Base-by-base conservation (phyloP, 495 filamentous ascomycete genomes). In the Hypoxylon fuscum region DNA sequence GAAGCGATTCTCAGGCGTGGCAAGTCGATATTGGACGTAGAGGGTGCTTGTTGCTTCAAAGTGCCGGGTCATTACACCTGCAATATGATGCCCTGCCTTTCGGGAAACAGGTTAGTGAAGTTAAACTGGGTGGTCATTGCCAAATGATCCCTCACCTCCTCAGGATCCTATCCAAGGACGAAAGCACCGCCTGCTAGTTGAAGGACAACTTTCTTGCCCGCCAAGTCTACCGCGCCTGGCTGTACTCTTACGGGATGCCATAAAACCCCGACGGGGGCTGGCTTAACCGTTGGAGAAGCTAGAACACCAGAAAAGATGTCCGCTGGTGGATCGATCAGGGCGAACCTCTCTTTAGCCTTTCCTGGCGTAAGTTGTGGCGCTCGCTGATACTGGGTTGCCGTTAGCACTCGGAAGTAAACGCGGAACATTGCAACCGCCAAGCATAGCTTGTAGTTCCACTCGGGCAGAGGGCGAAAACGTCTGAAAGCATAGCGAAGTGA, bases 11-110 rank as follows among this genome's bases (percentile, higher is more conserved):
- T 48, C 29, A 2, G 41, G 27, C 9, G 25, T n/a, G 32, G 42
- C 42, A 2, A 48, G 29, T 29, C 53, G 41, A 27, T 48, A 56
- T 42, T 56, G 42, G 11, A 56, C 32, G 14, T 46, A 46, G 3
- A 56, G 41, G 2, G 25, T n/a, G 42, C 47, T 46, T 17, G 53
- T 48, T 9, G 42, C 17, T 5, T 23, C 31, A 10, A 47, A 47
- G 11, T 56, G 53, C 31, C 5, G 22, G 8, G 18, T 21, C 12
- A 38, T 20, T 11, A 56, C 29, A n/a, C 17, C 31, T n/a, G 41
- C 9, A 21, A 23, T 18, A 23, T 11, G 1, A 21, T 17, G 45
- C 2, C 25, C 45, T 14, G 5, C 32, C 32, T 35, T n/a, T n/a
- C n/a, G 32, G 12, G 32, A 35, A 35, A 35, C 5, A 10, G 32